Percentiles rank a stretch among this genome's conserved stretches.
Conservation (phyloP, 257 asterid species). For the Anisodus acutangulus region DNA sequence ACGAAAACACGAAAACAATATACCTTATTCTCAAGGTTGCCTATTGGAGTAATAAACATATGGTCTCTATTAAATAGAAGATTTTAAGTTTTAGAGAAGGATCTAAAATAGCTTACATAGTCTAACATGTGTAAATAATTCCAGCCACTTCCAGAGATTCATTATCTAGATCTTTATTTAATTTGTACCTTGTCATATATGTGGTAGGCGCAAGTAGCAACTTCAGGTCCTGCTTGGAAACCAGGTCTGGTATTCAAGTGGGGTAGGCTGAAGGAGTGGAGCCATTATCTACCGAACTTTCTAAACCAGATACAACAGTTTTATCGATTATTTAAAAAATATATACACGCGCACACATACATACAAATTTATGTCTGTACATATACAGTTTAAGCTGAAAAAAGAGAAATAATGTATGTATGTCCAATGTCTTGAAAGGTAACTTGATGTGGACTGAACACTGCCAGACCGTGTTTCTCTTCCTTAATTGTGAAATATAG, state of each 20-base stretch:
- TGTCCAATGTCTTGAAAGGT: constrained; percentile 2
- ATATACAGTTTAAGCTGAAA: constrained; percentile 11
- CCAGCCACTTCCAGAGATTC: constrained; percentile 23
- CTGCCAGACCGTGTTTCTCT: neutral
- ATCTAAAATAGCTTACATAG: constrained; percentile 12
- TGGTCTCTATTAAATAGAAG: constrained; percentile 9
- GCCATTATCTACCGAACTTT: neutral
- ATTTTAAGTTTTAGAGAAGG: neutral
- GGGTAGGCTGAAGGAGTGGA: neutral
- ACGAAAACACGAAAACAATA: neutral
- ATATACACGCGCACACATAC: neutral
- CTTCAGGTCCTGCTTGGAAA: neutral
- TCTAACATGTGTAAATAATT: constrained; percentile 5
- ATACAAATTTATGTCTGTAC: neutral
- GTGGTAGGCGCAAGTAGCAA: constrained; percentile 22
- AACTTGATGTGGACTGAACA: neutral
- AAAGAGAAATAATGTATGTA: neutral
- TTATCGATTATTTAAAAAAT: neutral
- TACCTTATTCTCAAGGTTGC: constrained; percentile 6
- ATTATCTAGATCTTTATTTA: neutral
- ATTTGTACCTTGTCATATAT: neutral
- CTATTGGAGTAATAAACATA: constrained; percentile 16
- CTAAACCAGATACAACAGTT: neutral
- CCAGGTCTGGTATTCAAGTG: constrained; percentile 5
- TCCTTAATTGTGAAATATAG: neutral